Percentiles rank a stretch among this genome's conserved stretches.
Evolutionary conservation across 495 filamentous ascomycete genomes (phyloP).

Genomic region (Durotheca rogersii): DNA sequence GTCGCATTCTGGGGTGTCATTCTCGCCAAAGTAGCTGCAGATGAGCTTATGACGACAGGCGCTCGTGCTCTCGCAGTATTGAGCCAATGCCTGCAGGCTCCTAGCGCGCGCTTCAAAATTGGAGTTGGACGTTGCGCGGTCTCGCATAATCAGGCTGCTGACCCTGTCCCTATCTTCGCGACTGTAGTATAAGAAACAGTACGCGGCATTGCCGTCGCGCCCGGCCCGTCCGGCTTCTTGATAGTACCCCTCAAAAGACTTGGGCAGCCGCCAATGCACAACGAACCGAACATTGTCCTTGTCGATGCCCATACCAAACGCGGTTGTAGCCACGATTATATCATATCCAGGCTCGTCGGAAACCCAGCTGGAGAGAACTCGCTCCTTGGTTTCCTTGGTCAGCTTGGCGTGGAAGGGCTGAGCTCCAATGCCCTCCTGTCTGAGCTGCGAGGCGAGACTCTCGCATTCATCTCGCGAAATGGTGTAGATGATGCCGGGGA

Average conservation of each 20-base stretch:
- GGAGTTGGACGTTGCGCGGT: constrained; percentile 32
- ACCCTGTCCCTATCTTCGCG: constrained; percentile 78
- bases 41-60: constrained; percentile 77
- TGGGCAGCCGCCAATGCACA: constrained; percentile 88
- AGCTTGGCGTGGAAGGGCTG: constrained; percentile 72
- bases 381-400: constrained; percentile 59
- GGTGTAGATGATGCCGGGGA: constrained; percentile 90
- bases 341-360: constrained; percentile 72
- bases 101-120: constrained; percentile 43
- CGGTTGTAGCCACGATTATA: constrained; percentile 91
- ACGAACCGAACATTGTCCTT: constrained; percentile 93
- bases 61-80: constrained; percentile 76
- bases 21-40: constrained; percentile 79
- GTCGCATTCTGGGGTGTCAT: constrained; percentile 62
- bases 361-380: constrained; percentile 71
- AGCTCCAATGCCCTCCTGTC: constrained; percentile 63
- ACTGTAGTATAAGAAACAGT: constrained; percentile 87
- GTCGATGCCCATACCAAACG: constrained; percentile 97
- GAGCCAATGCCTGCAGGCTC: constrained; percentile 61
- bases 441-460: constrained; percentile 63
- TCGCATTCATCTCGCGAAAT: constrained; percentile 76
- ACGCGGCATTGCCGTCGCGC: constrained; percentile 79
- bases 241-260: constrained; percentile 92
- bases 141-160: constrained; percentile 53
- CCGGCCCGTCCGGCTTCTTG: constrained; percentile 94